Evolutionary conservation across 2,329 filamentous ascomycete species (phyloP), one percentile per base, ranked within the genome.

Genomic region (Incumbomyces lentus): DNA sequence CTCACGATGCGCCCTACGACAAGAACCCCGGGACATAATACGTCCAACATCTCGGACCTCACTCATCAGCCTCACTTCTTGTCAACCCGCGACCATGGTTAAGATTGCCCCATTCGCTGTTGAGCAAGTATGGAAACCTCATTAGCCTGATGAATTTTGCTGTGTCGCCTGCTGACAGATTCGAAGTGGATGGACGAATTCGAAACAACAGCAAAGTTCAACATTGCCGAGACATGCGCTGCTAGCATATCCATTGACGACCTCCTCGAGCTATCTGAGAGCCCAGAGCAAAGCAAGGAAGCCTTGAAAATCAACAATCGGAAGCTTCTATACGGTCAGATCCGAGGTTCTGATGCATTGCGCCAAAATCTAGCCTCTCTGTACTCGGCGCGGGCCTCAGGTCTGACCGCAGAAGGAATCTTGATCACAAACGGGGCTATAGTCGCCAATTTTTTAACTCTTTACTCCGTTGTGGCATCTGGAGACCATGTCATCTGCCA

Each of bases 401-500:
- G 38, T 14, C 41, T 55, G 29, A 52, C 74, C 16, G 67, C 61
- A 1, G 78, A 87, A n/a, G 79, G 84, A 56, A 73, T 94, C 38
- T 64, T 93, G 47, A 81, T 90, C 49, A 86, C 86, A 0, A 78
- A 82, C 17, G 88, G 88, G 6, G 87, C 86, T 10, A 94, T 94
- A 41, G 74, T 78, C 2, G 87, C 87, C 18, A 95, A 94, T 60
- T 85, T 87, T 56, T 67, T 92, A 13, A 68, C 81, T 2, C 74
- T 92, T 7, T 90, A 89, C 62, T 72, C 81, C 1, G 70, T 92
- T 3, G 61, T 92, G 2, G 78, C 32, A 77, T 0, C 76, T 0
- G 84, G 80, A 1, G 86, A 94, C 59, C 87, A 94, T 70, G 84
- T 90, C 40, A 75, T 94, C 49, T 92, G 85, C 58, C 82, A 90